phyloP scores from a whole-genome alignment of 2,329 filamentous ascomycete species.

The Penicillium sclerotiorum region DNA sequence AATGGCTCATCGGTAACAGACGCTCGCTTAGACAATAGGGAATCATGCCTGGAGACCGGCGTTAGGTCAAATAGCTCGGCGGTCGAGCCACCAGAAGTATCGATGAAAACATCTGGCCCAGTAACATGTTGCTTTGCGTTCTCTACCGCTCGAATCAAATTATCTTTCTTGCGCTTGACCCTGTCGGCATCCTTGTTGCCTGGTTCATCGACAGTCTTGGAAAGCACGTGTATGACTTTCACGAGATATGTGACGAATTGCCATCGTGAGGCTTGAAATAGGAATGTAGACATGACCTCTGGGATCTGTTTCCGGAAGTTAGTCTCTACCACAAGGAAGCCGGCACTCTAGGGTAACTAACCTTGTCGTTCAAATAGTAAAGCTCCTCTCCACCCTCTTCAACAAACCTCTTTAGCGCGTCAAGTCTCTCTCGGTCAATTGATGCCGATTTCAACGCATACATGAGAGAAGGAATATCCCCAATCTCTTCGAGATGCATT shows the following conservation, averaged over 20 bases:
- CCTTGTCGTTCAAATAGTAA: conserved; percentile 68
- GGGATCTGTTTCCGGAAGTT: conserved; percentile 63
- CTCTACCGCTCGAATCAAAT: conserved; percentile 72
- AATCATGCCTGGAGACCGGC: conserved; percentile 26
- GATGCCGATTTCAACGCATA: conserved; percentile 66
- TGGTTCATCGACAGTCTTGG: conserved; percentile 47
- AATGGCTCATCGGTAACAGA: conserved; percentile 23
- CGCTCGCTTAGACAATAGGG: conserved; percentile 27
- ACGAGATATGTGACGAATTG: conserved; percentile 73
- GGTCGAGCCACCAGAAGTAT: conserved; percentile 50
- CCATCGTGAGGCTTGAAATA: conserved; percentile 86
- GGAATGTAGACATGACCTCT: conserved; percentile 79
- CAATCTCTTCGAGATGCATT: conserved; percentile 55
- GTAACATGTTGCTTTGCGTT: conserved; percentile 80
- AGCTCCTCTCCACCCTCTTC: conserved; percentile 75
- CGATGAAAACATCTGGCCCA: conserved; percentile 84
- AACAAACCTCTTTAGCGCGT: conserved; percentile 81
- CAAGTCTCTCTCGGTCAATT: conserved; percentile 90
- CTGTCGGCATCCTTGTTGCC: conserved; percentile 47
- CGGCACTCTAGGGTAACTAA: too few species aligned
- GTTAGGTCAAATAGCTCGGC: conserved; percentile 33
- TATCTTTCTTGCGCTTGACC: conserved; percentile 58
- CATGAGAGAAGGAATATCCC: conserved; percentile 70
- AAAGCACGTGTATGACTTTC: conserved; percentile 60
- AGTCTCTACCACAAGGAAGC: too few species aligned